Evolutionary conservation across 1,284 basidiomycete genomes (phyloP), one percentile per base, ranked within the genome.

Genomic region (Binderoboletus segoi): DNA sequence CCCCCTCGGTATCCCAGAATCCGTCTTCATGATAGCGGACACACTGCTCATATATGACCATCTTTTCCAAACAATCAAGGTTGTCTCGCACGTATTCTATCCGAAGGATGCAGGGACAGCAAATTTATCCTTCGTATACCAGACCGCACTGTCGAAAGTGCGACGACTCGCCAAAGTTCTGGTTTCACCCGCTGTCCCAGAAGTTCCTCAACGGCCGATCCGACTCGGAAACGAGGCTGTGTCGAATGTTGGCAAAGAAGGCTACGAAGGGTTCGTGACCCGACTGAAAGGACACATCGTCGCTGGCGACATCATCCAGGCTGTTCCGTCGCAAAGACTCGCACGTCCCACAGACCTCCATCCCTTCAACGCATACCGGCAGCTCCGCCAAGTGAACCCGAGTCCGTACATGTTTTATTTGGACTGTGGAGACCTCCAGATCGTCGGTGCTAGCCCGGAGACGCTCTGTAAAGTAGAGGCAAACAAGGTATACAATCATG

Each of bases 371-470:
- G 94, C 91, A 15, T 98, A 96, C 73, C 83, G 97, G 24, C 91
- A 94, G 57, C 80, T 99, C 45, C 86, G 97, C 48, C 89, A 96
- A 66, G 84, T 98, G 60, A 99, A 99, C 70, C 97, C 97, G 1
- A 96, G 93, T 54, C 97, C 97, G 7, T 99, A 99, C 77, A 99
- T 98, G 96, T 99, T 97, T 76, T 99, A 96, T 73, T 75, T 99
- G 62, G 93, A 99, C 67, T 96, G 94, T 65, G 93, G 93, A 10
- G 93, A 93, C 56, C 73, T 94, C 12, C 94, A 98, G 73, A 80
- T 99, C 33, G 95, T 99, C 16, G 97, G 97, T 12, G 97, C 97
- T 1, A 96, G 93, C 64, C 97, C 97, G 0, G 97, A 99, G 76
- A 98, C 96, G 18, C 79, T 99, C 15, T 99, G 97, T 78, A 98